These are phyloP conservation scores for Rhynchosporium graminicola DNA, from an alignment of 2,329 filamentous ascomycete genomes.

Conservation along the genomic window DNA sequence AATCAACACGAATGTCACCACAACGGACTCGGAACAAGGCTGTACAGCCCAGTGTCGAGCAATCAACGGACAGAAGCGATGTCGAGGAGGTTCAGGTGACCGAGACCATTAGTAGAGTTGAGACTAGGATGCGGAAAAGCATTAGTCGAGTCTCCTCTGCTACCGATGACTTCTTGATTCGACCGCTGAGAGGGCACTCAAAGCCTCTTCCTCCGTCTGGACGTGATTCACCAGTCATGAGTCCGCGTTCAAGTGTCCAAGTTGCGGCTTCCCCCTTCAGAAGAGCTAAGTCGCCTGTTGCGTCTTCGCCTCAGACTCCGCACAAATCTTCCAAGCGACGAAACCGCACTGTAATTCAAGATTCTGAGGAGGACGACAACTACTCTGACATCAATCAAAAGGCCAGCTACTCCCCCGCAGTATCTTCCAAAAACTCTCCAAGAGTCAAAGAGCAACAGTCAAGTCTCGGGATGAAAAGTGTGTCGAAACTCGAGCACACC, in stretches of 20 bases:
- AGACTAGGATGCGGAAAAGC: conserved; percentile 35
- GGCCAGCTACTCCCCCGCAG: conserved; percentile 25
- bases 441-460: conserved; percentile 14
- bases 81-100: conserved; percentile 31
- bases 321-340: conserved; percentile 22
- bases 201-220: background rate
- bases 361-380: conserved; percentile 40
- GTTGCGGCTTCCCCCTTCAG: conserved; percentile 34
- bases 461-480: conserved; percentile 19
- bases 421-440: conserved; percentile 27
- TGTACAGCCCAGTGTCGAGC: conserved; percentile 27
- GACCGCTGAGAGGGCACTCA: conserved; percentile 5
- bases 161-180: conserved; percentile 12
- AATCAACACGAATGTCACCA: conserved; percentile 2
- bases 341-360: conserved; percentile 31
- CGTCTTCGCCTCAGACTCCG: conserved; percentile 21
- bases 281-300: conserved; percentile 14
- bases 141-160: conserved; percentile 32
- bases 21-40: conserved; percentile 5
- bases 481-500: conserved; percentile 21
- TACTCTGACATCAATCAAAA: conserved; percentile 27
- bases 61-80: conserved; percentile 14
- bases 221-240: background rate
- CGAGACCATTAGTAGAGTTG: conserved; percentile 33
- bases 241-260: conserved; percentile 23